These are phyloP conservation scores for Hypoxylon lenormandii DNA, from an alignment of 495 filamentous ascomycete genomes.

Conservation along the genomic window DNA sequence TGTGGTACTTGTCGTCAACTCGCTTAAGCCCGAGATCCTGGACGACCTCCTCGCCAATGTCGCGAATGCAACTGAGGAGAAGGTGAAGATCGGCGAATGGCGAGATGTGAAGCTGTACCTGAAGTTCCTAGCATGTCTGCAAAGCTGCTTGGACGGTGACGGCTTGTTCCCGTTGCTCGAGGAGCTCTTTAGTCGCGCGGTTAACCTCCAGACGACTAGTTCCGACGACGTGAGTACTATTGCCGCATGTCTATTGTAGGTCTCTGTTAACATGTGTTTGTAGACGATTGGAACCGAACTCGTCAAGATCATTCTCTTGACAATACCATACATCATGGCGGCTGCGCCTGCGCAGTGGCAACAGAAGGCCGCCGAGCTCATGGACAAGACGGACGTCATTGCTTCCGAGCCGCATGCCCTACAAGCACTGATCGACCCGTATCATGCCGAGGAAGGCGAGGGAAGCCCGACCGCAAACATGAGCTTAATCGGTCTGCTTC, in stretches of 20 bases:
- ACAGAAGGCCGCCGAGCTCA: slow-evolving; percentile 76
- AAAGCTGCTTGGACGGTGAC: slow-evolving; percentile 80
- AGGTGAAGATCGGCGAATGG: slow-evolving; percentile 79
- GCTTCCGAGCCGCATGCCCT: slow-evolving; percentile 83
- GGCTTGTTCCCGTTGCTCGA: slow-evolving; percentile 87
- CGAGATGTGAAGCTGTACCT: slow-evolving; percentile 89
- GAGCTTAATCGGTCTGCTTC: slow-evolving; percentile 84
- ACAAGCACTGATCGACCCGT: slow-evolving; percentile 85
- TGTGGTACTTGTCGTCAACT: slow-evolving; percentile 79
- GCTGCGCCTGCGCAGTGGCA: slow-evolving; percentile 73
- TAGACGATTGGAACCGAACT: slow-evolving; percentile 85
- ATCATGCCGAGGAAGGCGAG: slow-evolving; percentile 66
- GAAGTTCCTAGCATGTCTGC: slow-evolving; percentile 85
- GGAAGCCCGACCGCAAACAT: slow-evolving; percentile 55
- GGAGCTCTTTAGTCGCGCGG: slow-evolving; percentile 83
- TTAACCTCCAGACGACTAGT: slow-evolving; percentile 88
- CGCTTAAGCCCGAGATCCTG: slow-evolving; percentile 76
- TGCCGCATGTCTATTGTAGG: neutral
- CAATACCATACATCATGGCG: slow-evolving; percentile 89
- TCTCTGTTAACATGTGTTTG: slow-evolving; percentile 19
- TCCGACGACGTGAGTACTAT: slow-evolving; percentile 80
- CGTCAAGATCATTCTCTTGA: slow-evolving; percentile 93
- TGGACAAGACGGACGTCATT: slow-evolving; percentile 93
- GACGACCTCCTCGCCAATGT: slow-evolving; percentile 73
- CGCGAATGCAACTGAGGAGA: slow-evolving; percentile 67